A percentile compares a stretch with the other conserved stretches of the same genome.
These are phyloP conservation scores for Metarhizium anisopliae DNA, from an alignment of 2,329 filamentous ascomycete species.

Conservation along the genomic window DNA sequence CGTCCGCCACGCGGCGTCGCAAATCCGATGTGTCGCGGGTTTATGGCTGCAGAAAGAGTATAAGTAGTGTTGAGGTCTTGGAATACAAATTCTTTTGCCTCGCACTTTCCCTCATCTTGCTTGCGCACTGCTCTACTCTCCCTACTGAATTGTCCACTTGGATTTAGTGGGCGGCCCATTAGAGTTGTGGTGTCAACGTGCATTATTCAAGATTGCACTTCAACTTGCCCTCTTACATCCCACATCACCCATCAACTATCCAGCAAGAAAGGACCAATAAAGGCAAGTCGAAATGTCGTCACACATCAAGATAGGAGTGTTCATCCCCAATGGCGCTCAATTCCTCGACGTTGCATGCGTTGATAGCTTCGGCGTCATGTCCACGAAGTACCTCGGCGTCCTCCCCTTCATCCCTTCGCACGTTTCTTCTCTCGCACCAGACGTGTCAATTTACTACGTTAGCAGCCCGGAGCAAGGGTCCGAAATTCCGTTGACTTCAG, in stretches of 20 bases:
- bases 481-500: constrained; percentile 33
- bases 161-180: no score
- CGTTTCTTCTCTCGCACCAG: constrained; percentile 31
- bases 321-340: constrained; percentile 36
- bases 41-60: not conserved
- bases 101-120: no score
- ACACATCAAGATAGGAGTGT: constrained; percentile 38
- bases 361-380: constrained; percentile 39
- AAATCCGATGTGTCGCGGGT: not conserved
- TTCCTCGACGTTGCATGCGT: constrained; percentile 41
- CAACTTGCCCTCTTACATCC: no score
- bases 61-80: not conserved
- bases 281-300: constrained; percentile 7
- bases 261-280: not conserved
- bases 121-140: no score
- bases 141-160: no score
- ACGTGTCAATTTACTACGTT: constrained; percentile 37
- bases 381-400: constrained; percentile 31
- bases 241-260: not conserved
- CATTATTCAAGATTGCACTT: no score
- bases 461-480: constrained; percentile 25
- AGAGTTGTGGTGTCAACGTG: no score
- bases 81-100: no score
- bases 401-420: constrained; percentile 24
- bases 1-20: not conserved